These are phyloP conservation scores for Porcisia deanei DNA, from an alignment of 208 protist genomes.

Conservation along the genomic window DNA sequence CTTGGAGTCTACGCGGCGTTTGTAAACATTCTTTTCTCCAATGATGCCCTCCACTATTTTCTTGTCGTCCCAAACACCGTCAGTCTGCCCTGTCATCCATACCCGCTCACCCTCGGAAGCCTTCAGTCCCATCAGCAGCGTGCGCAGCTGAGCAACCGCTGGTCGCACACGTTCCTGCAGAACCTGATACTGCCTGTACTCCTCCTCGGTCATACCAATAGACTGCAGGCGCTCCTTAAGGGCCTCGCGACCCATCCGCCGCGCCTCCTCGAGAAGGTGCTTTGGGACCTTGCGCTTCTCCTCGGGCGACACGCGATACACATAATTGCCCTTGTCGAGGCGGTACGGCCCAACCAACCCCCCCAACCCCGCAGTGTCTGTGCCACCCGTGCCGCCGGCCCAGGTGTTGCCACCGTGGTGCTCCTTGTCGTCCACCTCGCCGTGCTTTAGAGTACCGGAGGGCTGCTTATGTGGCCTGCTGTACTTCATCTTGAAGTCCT, in stretches of 20 bases:
- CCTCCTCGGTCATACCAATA: conserved; percentile 75
- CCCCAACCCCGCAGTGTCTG: conserved; percentile 84
- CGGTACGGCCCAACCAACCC: conserved; percentile 90
- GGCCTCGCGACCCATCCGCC: conserved; percentile 76
- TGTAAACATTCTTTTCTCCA: conserved; percentile 92
- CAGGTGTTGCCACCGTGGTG: conserved; percentile 94
- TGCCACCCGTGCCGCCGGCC: conserved; percentile 90
- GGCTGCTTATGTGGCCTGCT: conserved; percentile 71
- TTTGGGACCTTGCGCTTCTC: conserved; percentile 85
- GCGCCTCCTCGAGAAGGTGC: conserved; percentile 77
- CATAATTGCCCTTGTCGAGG: conserved; percentile 82
- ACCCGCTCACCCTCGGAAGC: conserved; percentile 82
- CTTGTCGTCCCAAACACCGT: conserved; percentile 91
- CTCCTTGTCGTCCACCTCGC: conserved; percentile 87
- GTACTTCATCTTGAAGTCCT: conserved; percentile 69
- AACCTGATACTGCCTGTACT: conserved; percentile 66
- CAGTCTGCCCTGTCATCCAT: conserved; percentile 88
- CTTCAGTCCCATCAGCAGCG: conserved; percentile 77
- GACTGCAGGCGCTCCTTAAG: conserved; percentile 65
- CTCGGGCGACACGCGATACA: conserved; percentile 89
- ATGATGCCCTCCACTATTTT: conserved; percentile 93
- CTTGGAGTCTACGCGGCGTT: conserved; percentile 79
- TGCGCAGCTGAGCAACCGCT: conserved; percentile 64
- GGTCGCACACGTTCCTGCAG: conserved; percentile 65
- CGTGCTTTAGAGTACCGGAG: conserved; percentile 85